phyloP scores from a whole-genome alignment of 495 filamentous ascomycete genomes.

The Poronia punctata region DNA sequence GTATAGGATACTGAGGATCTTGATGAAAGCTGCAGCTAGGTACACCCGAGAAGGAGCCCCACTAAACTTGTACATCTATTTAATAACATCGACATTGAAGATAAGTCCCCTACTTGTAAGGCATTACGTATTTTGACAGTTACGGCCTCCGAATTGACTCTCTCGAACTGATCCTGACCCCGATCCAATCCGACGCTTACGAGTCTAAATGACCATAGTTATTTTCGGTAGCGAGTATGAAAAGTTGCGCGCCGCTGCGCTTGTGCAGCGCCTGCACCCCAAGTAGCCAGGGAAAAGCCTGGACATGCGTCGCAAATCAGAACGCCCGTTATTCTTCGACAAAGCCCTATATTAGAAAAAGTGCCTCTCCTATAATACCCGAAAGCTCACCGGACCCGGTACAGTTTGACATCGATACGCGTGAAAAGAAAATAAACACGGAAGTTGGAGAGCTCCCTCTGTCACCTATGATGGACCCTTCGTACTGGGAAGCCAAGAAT shows the following conservation, averaged over 20 bases:
- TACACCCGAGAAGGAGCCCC: no score
- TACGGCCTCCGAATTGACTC: no score
- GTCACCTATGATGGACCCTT: constrained; percentile 47
- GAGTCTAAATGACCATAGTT: no score
- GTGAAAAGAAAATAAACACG: constrained; percentile 32
- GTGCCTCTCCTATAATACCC: constrained; percentile 7
- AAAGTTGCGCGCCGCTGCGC: constrained; percentile 20
- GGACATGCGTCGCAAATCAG: neutral
- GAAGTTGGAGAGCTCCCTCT: constrained; percentile 34
- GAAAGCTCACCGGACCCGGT: neutral
- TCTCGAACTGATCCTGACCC: no score
- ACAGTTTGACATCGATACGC: constrained; percentile 22
- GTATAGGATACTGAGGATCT: no score
- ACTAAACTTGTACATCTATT: no score
- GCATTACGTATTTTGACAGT: no score
- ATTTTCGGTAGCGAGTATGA: constrained; percentile 23
- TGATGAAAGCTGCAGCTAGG: no score
- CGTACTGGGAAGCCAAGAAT: constrained; percentile 29
- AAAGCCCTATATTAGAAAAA: neutral
- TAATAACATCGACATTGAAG: no score
- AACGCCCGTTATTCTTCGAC: constrained; percentile 2
- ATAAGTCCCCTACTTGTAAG: no score
- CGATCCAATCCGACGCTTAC: no score
- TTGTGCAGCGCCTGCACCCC: constrained; percentile 16
- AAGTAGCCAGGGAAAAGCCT: constrained; percentile 3